Conservation (phyloP, 1,284 basidiomycete species). For the Wallemia ichthyophaga region DNA sequence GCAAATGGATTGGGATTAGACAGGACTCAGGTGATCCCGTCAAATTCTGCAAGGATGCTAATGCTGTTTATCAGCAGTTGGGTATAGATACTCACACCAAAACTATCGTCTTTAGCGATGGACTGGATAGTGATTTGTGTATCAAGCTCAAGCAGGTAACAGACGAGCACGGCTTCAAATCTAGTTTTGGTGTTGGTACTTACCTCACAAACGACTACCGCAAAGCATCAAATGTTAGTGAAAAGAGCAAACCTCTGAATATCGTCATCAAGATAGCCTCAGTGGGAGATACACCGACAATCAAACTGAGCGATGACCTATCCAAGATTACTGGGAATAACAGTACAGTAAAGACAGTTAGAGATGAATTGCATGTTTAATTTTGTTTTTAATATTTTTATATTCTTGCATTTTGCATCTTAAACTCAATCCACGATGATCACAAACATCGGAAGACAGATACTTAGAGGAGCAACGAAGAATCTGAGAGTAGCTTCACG, state of each 20-base stretch:
- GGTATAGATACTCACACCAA: constrained; percentile 35
- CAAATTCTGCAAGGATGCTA: constrained; percentile 37
- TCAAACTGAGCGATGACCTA: constrained; percentile 73
- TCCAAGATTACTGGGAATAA: not conserved
- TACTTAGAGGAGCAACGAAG: not conserved
- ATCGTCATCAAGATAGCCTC: constrained; percentile 71
- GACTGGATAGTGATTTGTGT: constrained; percentile 37
- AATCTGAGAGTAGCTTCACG: not conserved
- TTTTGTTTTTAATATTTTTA: too few relatives aligned
- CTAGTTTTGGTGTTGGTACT: constrained; percentile 64
- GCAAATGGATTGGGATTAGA: constrained; percentile 47
- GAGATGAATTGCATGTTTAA: not conserved
- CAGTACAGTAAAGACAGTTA: not conserved
- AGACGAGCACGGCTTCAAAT: constrained; percentile 37
- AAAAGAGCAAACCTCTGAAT: constrained; percentile 50
- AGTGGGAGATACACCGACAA: constrained; percentile 39
- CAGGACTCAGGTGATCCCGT: constrained; percentile 77
- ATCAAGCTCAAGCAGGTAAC: constrained; percentile 37
- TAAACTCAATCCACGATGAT: too few relatives aligned
- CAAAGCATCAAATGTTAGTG: constrained; percentile 24
- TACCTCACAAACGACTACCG: constrained; percentile 64
- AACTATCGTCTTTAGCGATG: constrained; percentile 52
- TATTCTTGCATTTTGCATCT: too few relatives aligned
- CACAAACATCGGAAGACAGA: not conserved
- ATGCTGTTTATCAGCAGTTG: constrained; percentile 32